Base-by-base conservation (phyloP, 768 basidiomycete species). In the Pleurotus citrinopileatus region DNA sequence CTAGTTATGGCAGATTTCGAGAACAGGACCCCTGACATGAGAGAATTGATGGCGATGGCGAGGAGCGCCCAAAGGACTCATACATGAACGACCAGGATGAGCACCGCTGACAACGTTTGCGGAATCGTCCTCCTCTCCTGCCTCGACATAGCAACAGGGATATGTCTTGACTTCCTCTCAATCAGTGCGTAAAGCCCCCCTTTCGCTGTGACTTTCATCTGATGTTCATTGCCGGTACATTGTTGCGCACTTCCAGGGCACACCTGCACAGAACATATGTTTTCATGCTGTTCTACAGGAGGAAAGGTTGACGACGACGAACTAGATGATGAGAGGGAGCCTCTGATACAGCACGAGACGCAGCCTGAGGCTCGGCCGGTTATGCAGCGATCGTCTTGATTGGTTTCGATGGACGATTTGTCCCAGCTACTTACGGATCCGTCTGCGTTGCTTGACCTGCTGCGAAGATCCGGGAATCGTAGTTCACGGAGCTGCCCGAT, bases 331-430 rank as follows among this genome's bases (percentile, higher is more conserved):
- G 45, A 47, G n/a, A 25, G 27, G 3, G 45, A 47, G 2, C 45
- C 45, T 29, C 45, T 47, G 23, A 26, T 47, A 13, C 45, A 15
- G 25, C 45, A 26, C 20, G 9, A 20, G 15, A 28, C 22, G 12
- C 23, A 47, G 27, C 45, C 45, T 10, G 23, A 25, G 15, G 10
- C 45, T 47, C 45, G 28, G 8, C 27, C 45, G n/a, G 20, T 1
- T 4, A 25, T 44, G 42, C 45, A 42, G 44, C 12, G 44, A 32
- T 62, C 22, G 55, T 56, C 34, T 60, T 60, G 17, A 60, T n/a
- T n/a, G n/a, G n/a, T n/a, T n/a, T n/a, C n/a, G n/a, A n/a, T n/a
- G n/a, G n/a, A n/a, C n/a, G n/a, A n/a, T n/a, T n/a, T n/a, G n/a
- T n/a, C n/a, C n/a, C n/a, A n/a, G n/a, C n/a, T n/a, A n/a, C n/a